These are phyloP conservation scores for Plasmodium cynomolgi DNA, from an alignment of 169 alveolate genomes.

Conservation along the genomic window DNA sequence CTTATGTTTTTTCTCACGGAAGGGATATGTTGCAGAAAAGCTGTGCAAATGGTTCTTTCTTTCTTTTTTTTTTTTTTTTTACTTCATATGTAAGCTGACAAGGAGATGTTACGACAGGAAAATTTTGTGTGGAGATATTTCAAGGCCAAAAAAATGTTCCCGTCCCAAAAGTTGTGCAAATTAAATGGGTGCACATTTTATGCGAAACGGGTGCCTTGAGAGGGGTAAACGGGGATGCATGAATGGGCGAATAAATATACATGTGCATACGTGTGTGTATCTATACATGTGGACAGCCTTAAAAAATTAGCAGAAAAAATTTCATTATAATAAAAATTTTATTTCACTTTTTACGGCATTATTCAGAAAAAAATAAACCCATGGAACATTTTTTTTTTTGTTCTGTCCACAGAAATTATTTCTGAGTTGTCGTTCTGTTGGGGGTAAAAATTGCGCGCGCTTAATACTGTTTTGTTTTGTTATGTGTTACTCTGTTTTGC, in stretches of 20 bases:
- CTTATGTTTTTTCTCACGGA: conserved; percentile 5
- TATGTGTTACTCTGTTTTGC: neutral
- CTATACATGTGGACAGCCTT: conserved; percentile 8
- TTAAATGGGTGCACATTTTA: conserved; percentile 8
- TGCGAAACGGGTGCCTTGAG: neutral
- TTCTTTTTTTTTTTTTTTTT: neutral
- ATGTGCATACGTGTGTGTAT: neutral
- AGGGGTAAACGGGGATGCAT: neutral
- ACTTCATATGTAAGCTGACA: neutral
- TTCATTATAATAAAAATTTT: conserved; percentile 4
- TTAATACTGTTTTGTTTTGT: neutral
- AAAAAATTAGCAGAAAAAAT: conserved; percentile 5
- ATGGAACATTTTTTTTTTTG: conserved; percentile 12
- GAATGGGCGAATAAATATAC: conserved; percentile 3
- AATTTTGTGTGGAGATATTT: neutral
- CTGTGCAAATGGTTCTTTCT: conserved; percentile 3
- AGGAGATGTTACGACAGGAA: neutral
- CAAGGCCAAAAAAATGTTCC: neutral
- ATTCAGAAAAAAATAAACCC: neutral
- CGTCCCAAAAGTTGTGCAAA: neutral
- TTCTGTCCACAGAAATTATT: conserved; percentile 6
- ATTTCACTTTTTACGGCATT: neutral
- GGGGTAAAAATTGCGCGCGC: neutral
- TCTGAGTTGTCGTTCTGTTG: neutral
- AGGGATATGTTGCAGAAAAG: neutral